Evolutionary conservation across 2,329 filamentous ascomycete genomes (phyloP).

Genomic region (Nakataea oryzae): DNA sequence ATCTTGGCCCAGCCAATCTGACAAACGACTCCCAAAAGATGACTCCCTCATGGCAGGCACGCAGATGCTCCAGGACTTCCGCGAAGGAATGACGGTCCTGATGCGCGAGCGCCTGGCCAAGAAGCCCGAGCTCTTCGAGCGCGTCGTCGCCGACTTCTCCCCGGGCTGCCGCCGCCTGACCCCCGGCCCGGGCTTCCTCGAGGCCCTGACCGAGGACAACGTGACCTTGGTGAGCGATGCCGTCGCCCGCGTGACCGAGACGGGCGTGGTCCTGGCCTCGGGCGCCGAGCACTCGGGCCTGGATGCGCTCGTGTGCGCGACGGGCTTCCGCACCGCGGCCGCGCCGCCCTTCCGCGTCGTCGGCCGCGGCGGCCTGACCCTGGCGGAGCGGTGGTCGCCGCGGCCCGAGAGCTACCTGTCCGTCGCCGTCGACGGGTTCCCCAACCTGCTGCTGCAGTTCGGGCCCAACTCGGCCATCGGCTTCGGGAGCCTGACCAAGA

Average conservation of each 20-base stretch:
- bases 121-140: slow-evolving; percentile 31
- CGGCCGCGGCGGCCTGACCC: slow-evolving; percentile 24
- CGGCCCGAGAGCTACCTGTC: slow-evolving; percentile 33
- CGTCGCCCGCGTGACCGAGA: slow-evolving; percentile 21
- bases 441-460: slow-evolving; percentile 37
- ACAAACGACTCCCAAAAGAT: slow-evolving; percentile 10
- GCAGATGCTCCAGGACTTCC: slow-evolving; percentile 19
- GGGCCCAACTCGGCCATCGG: slow-evolving; percentile 38
- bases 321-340: slow-evolving; percentile 29
- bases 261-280: slow-evolving; percentile 19
- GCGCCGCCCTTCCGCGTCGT: slow-evolving; percentile 29
- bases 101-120: slow-evolving; percentile 29
- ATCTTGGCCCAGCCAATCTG: too few relatives aligned
- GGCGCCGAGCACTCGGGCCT: slow-evolving; percentile 18
- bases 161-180: slow-evolving; percentile 34
- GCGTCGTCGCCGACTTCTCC: slow-evolving; percentile 30
- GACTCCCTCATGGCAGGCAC: slow-evolving; percentile 26
- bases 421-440: slow-evolving; percentile 33
- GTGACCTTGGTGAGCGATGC: slow-evolving; percentile 25
- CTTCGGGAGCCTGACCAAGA: slow-evolving; percentile 32
- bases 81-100: slow-evolving; percentile 19
- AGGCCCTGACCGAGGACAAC: slow-evolving; percentile 28
- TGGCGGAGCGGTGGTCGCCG: slow-evolving; percentile 26
- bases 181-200: slow-evolving; percentile 34
- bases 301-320: slow-evolving; percentile 37